Percentiles rank a stretch among this genome's conserved stretches.
phyloP scores from a whole-genome alignment of 2,329 filamentous ascomycete genomes.

The Neopestalotiopsis sp. region DNA sequence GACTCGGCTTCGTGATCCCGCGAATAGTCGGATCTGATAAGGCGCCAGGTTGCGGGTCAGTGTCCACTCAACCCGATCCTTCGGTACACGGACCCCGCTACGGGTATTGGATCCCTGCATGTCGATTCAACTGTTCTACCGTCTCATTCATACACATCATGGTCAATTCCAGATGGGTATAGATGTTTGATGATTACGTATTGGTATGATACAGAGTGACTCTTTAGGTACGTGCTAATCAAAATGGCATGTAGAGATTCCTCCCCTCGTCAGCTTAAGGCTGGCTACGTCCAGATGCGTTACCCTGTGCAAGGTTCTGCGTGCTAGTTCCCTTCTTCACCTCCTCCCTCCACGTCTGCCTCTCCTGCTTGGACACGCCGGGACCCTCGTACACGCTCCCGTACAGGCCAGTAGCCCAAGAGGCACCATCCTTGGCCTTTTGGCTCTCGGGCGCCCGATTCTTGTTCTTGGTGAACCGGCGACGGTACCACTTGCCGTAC shows the following conservation, averaged over 20 bases:
- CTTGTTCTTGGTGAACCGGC: conserved; percentile 33
- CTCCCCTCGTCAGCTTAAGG: conserved; percentile 23
- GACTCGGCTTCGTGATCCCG: neutral
- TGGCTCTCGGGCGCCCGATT: conserved; percentile 23
- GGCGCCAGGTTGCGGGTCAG: neutral
- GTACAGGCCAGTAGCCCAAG: conserved; percentile 63
- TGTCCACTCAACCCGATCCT: neutral
- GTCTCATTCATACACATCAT: too few relatives aligned
- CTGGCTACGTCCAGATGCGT: conserved; percentile 39
- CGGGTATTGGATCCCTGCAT: neutral
- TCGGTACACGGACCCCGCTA: neutral
- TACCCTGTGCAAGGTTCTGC: conserved; percentile 38
- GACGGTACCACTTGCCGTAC: conserved; percentile 66
- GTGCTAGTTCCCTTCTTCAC: conserved; percentile 41
- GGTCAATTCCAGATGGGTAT: too few relatives aligned
- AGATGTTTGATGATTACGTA: too few relatives aligned
- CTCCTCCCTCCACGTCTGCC: conserved; percentile 54
- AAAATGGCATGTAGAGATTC: neutral
- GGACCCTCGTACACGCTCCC: conserved; percentile 65
- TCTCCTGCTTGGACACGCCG: conserved; percentile 56
- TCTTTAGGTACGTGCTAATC: neutral
- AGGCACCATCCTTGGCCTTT: conserved; percentile 52
- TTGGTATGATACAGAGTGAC: too few relatives aligned
- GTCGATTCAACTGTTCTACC: neutral
- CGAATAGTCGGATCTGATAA: neutral